phyloP scores from a whole-genome alignment of 768 basidiomycete species.

The Leccinum imitatum region DNA sequence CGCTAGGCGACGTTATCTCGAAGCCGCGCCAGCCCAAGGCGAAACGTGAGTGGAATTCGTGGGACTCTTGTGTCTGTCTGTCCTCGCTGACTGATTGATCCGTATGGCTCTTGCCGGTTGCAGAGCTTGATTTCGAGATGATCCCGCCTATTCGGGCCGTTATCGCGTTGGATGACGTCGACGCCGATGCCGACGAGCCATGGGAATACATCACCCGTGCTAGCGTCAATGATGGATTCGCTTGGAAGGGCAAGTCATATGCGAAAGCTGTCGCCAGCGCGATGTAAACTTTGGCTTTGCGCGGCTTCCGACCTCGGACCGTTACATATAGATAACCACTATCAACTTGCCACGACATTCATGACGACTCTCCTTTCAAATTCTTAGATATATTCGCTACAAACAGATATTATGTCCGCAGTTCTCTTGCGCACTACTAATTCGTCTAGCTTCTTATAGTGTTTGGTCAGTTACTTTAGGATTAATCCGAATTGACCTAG shows the following conservation, averaged over 20 bases:
- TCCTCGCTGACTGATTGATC: not conserved
- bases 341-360: slow-evolving; percentile 8
- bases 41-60: slow-evolving; percentile 21
- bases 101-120: not conserved
- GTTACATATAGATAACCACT: slow-evolving; percentile 1
- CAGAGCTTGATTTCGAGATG: slow-evolving; percentile 32
- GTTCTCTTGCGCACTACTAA: slow-evolving; percentile 11
- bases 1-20: slow-evolving; percentile 30
- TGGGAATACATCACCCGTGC: slow-evolving; percentile 35
- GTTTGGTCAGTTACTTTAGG: slow-evolving; percentile 5
- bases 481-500: slow-evolving; percentile 10
- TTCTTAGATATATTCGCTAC: slow-evolving; percentile 14
- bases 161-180: slow-evolving; percentile 32
- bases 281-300: slow-evolving; percentile 13
- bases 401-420: slow-evolving; percentile 3
- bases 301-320: not conserved
- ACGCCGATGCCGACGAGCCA: slow-evolving; percentile 28
- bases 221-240: slow-evolving; percentile 25
- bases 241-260: slow-evolving; percentile 34
- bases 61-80: not conserved
- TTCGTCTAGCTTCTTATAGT: slow-evolving; percentile 12
- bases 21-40: slow-evolving; percentile 22
- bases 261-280: slow-evolving; percentile 29
- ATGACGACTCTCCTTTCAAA: slow-evolving; percentile 22
- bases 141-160: slow-evolving; percentile 32